Percentiles rank a stretch among this genome's conserved stretches.
Conservation (phyloP, 352 stramenopile genomes). For the Pythium oligandrum region DNA sequence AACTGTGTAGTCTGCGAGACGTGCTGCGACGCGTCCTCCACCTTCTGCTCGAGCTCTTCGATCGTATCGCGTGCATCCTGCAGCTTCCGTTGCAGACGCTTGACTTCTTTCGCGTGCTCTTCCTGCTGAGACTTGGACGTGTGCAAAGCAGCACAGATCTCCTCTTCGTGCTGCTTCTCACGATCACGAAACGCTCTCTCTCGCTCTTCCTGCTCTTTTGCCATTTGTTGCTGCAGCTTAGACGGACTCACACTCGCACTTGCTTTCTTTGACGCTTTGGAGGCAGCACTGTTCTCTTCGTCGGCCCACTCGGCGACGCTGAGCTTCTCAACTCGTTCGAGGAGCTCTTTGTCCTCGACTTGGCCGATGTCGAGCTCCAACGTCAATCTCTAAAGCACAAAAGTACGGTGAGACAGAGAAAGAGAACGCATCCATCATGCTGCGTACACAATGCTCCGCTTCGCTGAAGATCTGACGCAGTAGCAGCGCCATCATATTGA, state of each 20-base stretch:
- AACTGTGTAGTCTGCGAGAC: constrained; percentile 81
- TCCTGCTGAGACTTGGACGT: constrained; percentile 47
- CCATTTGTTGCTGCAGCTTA: constrained; percentile 11
- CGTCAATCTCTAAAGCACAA: constrained; percentile 35
- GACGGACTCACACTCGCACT: constrained; percentile 6
- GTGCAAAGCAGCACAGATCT: constrained; percentile 48
- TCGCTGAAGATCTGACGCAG: constrained; percentile 75
- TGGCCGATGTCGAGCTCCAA: constrained; percentile 69
- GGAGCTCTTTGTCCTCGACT: constrained; percentile 68
- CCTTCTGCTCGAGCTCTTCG: constrained; percentile 46
- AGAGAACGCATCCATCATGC: not conserved
- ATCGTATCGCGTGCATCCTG: constrained; percentile 42
- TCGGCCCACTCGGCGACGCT: constrained; percentile 68
- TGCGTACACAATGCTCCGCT: constrained; percentile 54
- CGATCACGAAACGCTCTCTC: not conserved
- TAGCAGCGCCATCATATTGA: constrained; percentile 86
- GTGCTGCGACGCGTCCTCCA: constrained; percentile 62
- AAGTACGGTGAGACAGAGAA: constrained; percentile 1
- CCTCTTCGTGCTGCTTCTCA: constrained; percentile 43
- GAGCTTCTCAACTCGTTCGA: constrained; percentile 73
- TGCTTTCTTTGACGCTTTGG: constrained; percentile 4
- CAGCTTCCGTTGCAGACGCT: constrained; percentile 54
- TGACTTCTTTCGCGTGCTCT: constrained; percentile 42
- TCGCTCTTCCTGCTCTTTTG: no score
- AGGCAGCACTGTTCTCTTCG: constrained; percentile 15